Evolutionary conservation across 768 basidiomycete species (phyloP).

Genomic region (Zangia roseola): DNA sequence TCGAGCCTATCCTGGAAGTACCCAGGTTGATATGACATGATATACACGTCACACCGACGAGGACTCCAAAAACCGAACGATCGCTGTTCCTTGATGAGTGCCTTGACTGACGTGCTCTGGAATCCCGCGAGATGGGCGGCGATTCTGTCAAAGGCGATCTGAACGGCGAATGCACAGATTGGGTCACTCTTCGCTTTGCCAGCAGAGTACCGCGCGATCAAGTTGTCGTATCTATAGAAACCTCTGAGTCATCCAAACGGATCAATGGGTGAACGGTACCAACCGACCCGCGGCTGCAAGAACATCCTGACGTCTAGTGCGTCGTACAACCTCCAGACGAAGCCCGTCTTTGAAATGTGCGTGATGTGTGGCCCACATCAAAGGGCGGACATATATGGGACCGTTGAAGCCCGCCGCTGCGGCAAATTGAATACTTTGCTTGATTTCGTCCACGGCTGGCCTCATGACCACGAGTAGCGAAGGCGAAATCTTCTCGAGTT

Average conservation of each 20-base stretch:
- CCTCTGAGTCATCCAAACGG: neutral
- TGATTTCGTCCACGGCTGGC: conserved; percentile 59
- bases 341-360: conserved; percentile 71
- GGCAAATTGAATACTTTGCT: conserved; percentile 59
- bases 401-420: conserved; percentile 58
- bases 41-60: conserved; percentile 84
- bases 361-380: conserved; percentile 69
- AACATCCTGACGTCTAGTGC: conserved; percentile 63
- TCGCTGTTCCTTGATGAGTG: conserved; percentile 70
- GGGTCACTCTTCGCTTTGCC: conserved; percentile 52
- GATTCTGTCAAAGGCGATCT: conserved; percentile 80
- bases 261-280: conserved; percentile 11
- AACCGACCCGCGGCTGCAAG: conserved; percentile 84
- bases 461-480: conserved; percentile 47
- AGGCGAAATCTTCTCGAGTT: conserved; percentile 61
- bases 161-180: conserved; percentile 68
- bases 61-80: conserved; percentile 91
- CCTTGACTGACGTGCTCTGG: conserved; percentile 64
- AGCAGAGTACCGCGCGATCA: conserved; percentile 61
- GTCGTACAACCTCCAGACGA: conserved; percentile 70
- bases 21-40: conserved; percentile 76
- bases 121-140: conserved; percentile 64
- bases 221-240: conserved; percentile 60
- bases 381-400: conserved; percentile 65
- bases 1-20: conserved; percentile 77